Percentiles rank a stretch among this genome's conserved stretches.
Conservation (phyloP, 148 eudicot genomes). For the Rhododendron mucronatum region DNA sequence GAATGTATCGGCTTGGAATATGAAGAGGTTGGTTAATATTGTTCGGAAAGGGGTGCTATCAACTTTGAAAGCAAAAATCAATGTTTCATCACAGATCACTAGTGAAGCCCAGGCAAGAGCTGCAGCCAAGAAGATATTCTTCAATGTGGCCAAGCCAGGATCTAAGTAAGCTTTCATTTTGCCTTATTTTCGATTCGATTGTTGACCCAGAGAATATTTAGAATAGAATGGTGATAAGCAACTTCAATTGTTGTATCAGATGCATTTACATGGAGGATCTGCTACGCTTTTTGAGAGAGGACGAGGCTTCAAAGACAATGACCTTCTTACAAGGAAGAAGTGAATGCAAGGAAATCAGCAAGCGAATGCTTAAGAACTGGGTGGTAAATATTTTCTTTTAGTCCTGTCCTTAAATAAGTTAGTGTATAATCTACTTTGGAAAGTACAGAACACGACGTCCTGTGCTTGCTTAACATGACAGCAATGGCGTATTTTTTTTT, state of each 20-base stretch:
- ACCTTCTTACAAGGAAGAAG: slow-evolving; percentile 39
- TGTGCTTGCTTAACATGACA: neutral
- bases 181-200: neutral
- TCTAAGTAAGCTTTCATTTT: slow-evolving; percentile 31
- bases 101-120: slow-evolving; percentile 57
- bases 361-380: slow-evolving; percentile 52
- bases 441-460: neutral
- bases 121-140: slow-evolving; percentile 52
- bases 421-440: neutral
- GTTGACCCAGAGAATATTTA: neutral
- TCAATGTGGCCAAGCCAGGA: slow-evolving; percentile 46
- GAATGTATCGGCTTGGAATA: slow-evolving; percentile 64
- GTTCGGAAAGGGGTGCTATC: slow-evolving; percentile 38
- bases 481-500: neutral
- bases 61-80: slow-evolving; percentile 41
- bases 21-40: slow-evolving; percentile 52
- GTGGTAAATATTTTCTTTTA: slow-evolving; percentile 32
- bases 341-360: slow-evolving; percentile 48
- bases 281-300: slow-evolving; percentile 46
- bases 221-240: too few relatives aligned
- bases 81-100: slow-evolving; percentile 29
- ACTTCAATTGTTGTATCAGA: slow-evolving; percentile 13
- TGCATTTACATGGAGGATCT: slow-evolving; percentile 43
- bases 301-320: slow-evolving; percentile 44
- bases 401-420: too few relatives aligned